Conservation (phyloP, 257 asterid genomes). For the Solanum chiquidenum region DNA sequence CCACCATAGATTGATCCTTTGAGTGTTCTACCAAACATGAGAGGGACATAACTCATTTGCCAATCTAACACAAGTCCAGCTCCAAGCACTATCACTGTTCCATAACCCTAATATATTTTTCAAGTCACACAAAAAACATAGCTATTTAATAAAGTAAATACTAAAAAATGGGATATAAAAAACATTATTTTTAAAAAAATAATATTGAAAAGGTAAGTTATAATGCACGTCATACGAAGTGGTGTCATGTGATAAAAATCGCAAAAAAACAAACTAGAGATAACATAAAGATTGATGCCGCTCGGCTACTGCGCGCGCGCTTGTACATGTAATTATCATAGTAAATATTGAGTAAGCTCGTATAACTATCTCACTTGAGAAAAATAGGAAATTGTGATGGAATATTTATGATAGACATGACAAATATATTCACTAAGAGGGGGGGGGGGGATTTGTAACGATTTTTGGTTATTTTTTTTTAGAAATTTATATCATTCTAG, state of each 20-base stretch:
- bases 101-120: slow-evolving; percentile 11
- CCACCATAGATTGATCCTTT: slow-evolving; percentile 49
- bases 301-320: not conserved
- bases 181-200: not conserved
- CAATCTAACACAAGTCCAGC: slow-evolving; percentile 14
- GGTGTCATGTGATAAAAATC: not conserved
- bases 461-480: no score
- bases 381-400: fast-evolving
- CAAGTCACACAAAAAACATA: not conserved
- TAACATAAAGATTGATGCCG: not conserved
- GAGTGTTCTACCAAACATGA: slow-evolving; percentile 46
- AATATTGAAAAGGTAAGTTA: no score
- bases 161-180: not conserved
- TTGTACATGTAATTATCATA: not conserved
- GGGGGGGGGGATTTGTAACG: no score
- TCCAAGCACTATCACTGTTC: slow-evolving; percentile 14
- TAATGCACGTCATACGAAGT: not conserved
- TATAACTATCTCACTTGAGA: no score
- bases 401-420: not conserved
- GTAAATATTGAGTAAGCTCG: not conserved
- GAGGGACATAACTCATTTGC: slow-evolving; percentile 29
- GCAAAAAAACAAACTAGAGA: no score
- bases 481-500: no score
- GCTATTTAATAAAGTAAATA: not conserved
- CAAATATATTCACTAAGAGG: no score